Base-by-base conservation (phyloP, 2,329 filamentous ascomycete genomes). In the Exophiala alcalophila region DNA sequence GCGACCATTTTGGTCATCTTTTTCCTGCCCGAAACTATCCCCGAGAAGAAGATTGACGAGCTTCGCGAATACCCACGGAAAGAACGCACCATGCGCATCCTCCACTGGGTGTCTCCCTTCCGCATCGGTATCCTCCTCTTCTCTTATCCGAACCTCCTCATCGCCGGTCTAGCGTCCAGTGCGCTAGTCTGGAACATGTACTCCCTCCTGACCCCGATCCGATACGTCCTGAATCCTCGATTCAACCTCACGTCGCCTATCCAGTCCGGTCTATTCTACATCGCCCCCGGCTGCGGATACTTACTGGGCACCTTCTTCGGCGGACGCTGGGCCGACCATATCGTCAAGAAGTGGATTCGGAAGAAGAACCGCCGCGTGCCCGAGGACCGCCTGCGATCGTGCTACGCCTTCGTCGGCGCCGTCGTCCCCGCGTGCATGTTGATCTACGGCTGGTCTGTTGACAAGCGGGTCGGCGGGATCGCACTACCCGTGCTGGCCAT, bases 111-210 rank as follows among this genome's bases (percentile, higher is more conserved):
- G 32, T 86, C 84, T 47, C 85, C 85, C 0, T 68, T 80, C 54
- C 73, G 81, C 1, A 64, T 68, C 7, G 76, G 85, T 10, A 54
- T 85, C 8, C 65, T 71, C 12, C 68, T 87, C 6, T 85, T 83
- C 61, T 70, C 73, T 11, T 85, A 86, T 58, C 79, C 81, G 1
- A 88, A 87, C 56, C 69, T 88, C 2, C 67, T 84, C 10, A 69
- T 83, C 42, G 73, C 75, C 11, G 77, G 74, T 3, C 62, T 83
- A 3, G 79, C 78, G 2, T 80, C 76, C 31, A 76, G 74, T 1
- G 72, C 75, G 9, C 67, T 90, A 1, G 78, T 87, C 10, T 88
- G 82, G 81, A 87, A 89, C 61, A 86, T 88, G 58, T 86, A 86
- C 61, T 74, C 72, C 3, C 71, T 85, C 1, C 69, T 84, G 3